phyloP scores from a whole-genome alignment of 2,329 filamentous ascomycete genomes.

The Gliomastix tumulicola region DNA sequence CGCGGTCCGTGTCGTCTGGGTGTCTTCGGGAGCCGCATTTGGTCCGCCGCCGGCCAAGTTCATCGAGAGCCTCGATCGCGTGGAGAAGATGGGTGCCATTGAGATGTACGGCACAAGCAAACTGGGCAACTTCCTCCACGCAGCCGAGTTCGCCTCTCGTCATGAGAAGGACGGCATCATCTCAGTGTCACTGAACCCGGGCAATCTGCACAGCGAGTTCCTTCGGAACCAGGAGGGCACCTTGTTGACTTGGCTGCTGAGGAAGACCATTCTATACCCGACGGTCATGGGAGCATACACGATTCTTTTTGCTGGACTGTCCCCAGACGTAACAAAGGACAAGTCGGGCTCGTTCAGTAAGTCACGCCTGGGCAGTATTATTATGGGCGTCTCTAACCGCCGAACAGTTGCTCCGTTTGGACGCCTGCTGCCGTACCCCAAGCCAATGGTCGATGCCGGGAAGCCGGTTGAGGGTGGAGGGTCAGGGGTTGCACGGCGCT shows the following conservation, averaged over 20 bases:
- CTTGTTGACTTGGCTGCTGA: too few species aligned
- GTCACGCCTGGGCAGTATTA: background rate
- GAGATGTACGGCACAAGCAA: constrained; percentile 23
- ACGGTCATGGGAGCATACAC: constrained; percentile 37
- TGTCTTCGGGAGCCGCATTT: constrained; percentile 13
- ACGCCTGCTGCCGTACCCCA: background rate
- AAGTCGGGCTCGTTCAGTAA: constrained; percentile 23
- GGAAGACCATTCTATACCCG: constrained; percentile 14
- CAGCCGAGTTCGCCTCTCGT: constrained; percentile 18
- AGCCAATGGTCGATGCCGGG: background rate
- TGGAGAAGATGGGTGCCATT: constrained; percentile 7
- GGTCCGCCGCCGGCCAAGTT: background rate
- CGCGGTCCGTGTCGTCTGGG: constrained; percentile 23
- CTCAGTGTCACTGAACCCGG: constrained; percentile 27
- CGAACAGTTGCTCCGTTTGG: background rate
- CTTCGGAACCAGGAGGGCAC: too few species aligned
- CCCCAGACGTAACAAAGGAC: constrained; percentile 30
- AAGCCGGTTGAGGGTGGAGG: background rate
- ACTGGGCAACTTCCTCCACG: constrained; percentile 20
- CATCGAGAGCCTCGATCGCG: constrained; percentile 10
- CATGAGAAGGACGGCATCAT: constrained; percentile 18
- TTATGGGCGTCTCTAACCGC: background rate
- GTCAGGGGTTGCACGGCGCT: background rate
- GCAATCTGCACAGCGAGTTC: constrained; percentile 28
- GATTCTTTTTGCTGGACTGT: constrained; percentile 36